Evolutionary conservation across 306 rosid species (phyloP).

Genomic region (Prinsepia uniflora): DNA sequence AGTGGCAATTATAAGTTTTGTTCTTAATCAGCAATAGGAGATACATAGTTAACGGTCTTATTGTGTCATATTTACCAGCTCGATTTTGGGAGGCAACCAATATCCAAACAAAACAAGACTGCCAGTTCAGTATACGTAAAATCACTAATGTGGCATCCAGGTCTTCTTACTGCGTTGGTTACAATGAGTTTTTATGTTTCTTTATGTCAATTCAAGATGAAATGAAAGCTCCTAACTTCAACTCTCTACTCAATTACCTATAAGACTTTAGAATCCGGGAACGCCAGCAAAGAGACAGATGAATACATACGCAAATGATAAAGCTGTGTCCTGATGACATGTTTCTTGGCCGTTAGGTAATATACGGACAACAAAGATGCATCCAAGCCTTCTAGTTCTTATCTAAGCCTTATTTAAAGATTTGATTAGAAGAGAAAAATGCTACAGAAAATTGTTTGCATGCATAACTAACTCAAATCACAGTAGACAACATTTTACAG

Average conservation of each 20-base stretch:
- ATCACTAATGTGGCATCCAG: neutral
- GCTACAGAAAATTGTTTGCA: neutral
- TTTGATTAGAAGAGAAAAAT: neutral
- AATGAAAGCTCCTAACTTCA: neutral
- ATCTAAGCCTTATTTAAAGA: neutral
- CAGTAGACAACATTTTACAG: neutral
- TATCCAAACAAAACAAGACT: neutral
- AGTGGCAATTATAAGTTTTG: neutral
- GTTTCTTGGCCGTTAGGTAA: neutral
- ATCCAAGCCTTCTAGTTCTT: neutral
- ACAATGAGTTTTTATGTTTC: neutral
- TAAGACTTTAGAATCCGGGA: too few relatives aligned
- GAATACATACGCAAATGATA: neutral
- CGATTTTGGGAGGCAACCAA: neutral
- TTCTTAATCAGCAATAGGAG: neutral
- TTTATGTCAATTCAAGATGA: neutral
- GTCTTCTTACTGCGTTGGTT: neutral
- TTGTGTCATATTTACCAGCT: neutral
- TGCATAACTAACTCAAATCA: neutral
- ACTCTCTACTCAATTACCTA: neutral
- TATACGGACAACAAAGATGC: neutral
- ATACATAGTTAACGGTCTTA: neutral
- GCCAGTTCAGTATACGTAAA: neutral
- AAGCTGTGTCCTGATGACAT: neutral
- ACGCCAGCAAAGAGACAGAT: neutral